phyloP scores from a whole-genome alignment of 176 grass and related monocot species.

The Eremochloa ophiuroides region DNA sequence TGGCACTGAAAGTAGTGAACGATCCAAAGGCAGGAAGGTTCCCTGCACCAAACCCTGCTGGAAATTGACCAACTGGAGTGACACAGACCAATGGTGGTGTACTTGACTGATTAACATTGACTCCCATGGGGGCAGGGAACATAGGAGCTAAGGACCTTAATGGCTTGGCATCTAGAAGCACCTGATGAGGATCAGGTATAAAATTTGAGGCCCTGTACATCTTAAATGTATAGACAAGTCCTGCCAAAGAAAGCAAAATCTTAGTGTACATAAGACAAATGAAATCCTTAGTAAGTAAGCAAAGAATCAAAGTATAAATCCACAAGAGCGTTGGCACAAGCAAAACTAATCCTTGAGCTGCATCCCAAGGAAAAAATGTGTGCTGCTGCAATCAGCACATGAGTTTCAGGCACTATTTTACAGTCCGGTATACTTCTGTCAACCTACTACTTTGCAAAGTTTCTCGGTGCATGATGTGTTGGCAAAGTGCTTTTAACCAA shows the following conservation, averaged over 20 bases:
- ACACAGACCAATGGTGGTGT: conserved; percentile 74
- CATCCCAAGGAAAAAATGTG: not conserved
- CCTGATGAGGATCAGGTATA: conserved; percentile 51
- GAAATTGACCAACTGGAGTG: conserved; percentile 57
- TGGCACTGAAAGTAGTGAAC: conserved; percentile 17
- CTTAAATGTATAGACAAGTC: conserved; percentile 7
- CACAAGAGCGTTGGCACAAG: not conserved
- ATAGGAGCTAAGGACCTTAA: conserved; percentile 88
- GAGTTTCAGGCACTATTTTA: not conserved
- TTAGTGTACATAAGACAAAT: not conserved
- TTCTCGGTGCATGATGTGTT: not conserved
- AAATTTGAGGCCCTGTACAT: conserved; percentile 51
- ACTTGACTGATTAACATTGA: conserved; percentile 65
- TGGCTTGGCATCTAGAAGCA: conserved; percentile 78
- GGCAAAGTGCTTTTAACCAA: not conserved
- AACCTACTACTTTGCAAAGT: not conserved
- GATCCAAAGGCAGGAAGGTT: conserved; percentile 37
- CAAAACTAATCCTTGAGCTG: conserved; percentile 8
- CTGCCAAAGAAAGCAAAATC: conserved; percentile 23
- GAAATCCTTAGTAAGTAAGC: conserved; percentile 10
- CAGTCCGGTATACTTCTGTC: not conserved
- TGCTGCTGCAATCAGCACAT: not conserved
- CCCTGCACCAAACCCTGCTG: conserved; percentile 31
- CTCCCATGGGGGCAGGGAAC: conserved; percentile 82
- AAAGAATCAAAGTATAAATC: not conserved